Base-by-base conservation (phyloP, 768 basidiomycete species). In the Phanerochaete sordida region DNA sequence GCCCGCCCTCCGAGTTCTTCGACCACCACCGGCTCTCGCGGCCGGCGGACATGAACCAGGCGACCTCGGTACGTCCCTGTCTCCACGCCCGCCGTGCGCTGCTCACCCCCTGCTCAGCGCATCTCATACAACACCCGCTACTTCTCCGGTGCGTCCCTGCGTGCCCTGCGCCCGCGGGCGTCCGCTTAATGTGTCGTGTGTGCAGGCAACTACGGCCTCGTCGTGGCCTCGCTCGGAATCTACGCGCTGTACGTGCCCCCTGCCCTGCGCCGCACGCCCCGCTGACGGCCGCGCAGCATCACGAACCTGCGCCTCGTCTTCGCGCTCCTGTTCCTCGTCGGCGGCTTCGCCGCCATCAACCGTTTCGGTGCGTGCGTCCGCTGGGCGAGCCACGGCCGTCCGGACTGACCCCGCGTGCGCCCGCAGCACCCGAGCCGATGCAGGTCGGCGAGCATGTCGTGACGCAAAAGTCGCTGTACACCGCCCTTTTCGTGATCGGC, bases 51-150 rank as follows among this genome's bases (percentile, higher is more conserved):
- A 70, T 92, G 49, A 91, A 91, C 71, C 81, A 85, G 62, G 90
- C 90, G 47, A 88, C 87, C 37, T 83, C 86, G 65, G 90, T 90
- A 62, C 68, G 86, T 75, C 28, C 45, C 35, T 33, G n/a, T 26
- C 33, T 45, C 33, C 47, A 28, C 3, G 35, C 37, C 6, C 43
- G 1, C 15, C 21, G 19, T 3, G n/a, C n/a, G n/a, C 23, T 31
- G 50, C 26, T 21, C 39, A 30, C 58, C 21, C 24, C 15, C 51
- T 24, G 54, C 24, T 55, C 46, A 94, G 93, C 86, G 93, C 60
- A 91, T 95, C 82, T 91, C 92, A 24, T 94, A 96, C 79, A 96
- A 96, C 77, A 94, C 93, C 43, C 87, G 90, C 51, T 92, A 91
- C 71, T 92, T 91, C 75, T 92, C 90, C 59, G 88, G 87, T 87